A percentile compares a stretch with the other conserved stretches of the same genome.
phyloP scores from a whole-genome alignment of 1,284 basidiomycete species.

The Moesziomyces sp. region DNA sequence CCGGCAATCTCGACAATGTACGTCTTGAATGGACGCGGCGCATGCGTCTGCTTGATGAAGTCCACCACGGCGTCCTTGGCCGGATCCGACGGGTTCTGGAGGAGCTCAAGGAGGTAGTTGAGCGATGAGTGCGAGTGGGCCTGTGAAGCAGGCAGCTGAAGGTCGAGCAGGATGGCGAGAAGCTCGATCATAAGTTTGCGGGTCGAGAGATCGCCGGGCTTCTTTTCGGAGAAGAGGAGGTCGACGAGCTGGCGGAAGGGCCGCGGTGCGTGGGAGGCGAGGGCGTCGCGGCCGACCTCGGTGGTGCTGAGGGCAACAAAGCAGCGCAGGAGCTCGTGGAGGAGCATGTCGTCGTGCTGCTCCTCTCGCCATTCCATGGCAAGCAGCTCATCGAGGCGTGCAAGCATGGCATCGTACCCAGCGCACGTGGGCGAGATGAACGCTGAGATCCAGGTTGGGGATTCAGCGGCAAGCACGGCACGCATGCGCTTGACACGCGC shows the following conservation, averaged over 20 bases:
- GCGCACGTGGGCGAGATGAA: constrained; percentile 78
- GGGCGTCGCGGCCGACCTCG: constrained; percentile 76
- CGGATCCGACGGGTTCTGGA: constrained; percentile 54
- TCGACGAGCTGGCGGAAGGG: constrained; percentile 85
- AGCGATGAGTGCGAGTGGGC: constrained; percentile 36
- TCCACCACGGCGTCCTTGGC: constrained; percentile 69
- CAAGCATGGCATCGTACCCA: constrained; percentile 85
- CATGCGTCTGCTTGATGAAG: constrained; percentile 86
- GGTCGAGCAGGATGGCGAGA: constrained; percentile 70
- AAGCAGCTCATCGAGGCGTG: constrained; percentile 88
- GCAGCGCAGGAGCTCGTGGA: constrained; percentile 91
- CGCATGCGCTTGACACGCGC: constrained; percentile 55
- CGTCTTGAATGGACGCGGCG: constrained; percentile 85
- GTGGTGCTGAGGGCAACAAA: constrained; percentile 93
- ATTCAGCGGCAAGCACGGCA: constrained; percentile 60
- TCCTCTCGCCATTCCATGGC: constrained; percentile 98
- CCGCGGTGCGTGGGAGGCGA: constrained; percentile 82
- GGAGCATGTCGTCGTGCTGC: constrained; percentile 93
- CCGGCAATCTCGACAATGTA: constrained; percentile 90
- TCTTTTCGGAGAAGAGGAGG: constrained; percentile 94
- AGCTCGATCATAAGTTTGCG: constrained; percentile 90
- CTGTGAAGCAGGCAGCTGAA: constrained; percentile 54
- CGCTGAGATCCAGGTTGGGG: constrained; percentile 84
- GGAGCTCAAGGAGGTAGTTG: constrained; percentile 54
- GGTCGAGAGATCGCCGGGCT: constrained; percentile 89